These are phyloP conservation scores for Amylostereum areolatum DNA, from an alignment of 1,284 basidiomycete species.

Conservation along the genomic window DNA sequence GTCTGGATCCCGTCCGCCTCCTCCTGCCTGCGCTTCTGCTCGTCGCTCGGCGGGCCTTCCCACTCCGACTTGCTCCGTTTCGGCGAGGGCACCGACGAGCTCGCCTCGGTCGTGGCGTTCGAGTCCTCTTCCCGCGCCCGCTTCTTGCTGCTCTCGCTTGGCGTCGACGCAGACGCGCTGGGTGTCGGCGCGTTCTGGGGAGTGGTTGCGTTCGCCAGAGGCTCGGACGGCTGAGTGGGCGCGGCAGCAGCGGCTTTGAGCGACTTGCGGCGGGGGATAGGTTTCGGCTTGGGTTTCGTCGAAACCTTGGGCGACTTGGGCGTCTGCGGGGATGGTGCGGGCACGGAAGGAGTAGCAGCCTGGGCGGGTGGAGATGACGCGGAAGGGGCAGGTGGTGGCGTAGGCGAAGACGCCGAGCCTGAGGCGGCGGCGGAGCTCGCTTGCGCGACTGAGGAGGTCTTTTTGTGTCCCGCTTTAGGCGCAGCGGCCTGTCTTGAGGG, in stretches of 20 bases:
- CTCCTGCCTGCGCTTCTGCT: constrained; percentile 46
- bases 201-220: constrained; percentile 21
- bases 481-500: constrained; percentile 1
- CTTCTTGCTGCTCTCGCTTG: constrained; percentile 36
- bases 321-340: constrained; percentile 39
- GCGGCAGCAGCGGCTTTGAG: constrained; percentile 22
- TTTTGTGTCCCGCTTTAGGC: constrained; percentile 5
- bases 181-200: constrained; percentile 16
- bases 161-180: constrained; percentile 27
- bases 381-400: constrained; percentile 32
- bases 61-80: constrained; percentile 68
- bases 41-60: constrained; percentile 53
- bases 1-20: constrained; percentile 55
- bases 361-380: constrained; percentile 49
- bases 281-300: constrained; percentile 35
- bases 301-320: constrained; percentile 32
- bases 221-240: constrained; percentile 24
- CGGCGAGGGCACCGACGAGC: constrained; percentile 53
- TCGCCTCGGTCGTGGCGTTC: constrained; percentile 25
- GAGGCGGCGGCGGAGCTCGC: constrained; percentile 5
- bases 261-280: constrained; percentile 24
- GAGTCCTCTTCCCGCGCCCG: constrained; percentile 58
- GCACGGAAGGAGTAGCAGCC: constrained; percentile 41
- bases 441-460: constrained; percentile 8
- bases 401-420: constrained; percentile 26